Base-by-base conservation (phyloP, 1,139 yeast species). In the Geotrichum europaeum region DNA sequence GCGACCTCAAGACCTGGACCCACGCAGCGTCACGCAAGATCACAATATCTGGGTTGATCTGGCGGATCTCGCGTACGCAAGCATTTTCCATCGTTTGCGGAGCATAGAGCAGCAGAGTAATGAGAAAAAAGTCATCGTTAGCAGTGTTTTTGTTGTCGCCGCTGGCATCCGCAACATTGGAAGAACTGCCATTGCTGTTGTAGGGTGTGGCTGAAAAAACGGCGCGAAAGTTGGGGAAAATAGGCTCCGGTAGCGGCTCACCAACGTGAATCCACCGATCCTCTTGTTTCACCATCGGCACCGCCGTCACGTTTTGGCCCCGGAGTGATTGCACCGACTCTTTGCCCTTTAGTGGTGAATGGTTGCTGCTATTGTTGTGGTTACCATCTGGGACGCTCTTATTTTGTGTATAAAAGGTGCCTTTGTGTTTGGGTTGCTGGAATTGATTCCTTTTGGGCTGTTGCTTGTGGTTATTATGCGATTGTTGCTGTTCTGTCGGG, bases 391-490 rank as follows among this genome's bases (percentile, higher is more conserved):
- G 3, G 28, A 7, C 51, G 9, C 20, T 18, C n/a, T 43, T 34
- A 13, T 55, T 24, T 24, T 53, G 15, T n/a, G 54, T 34, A 28
- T 47, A 28, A 47, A 13, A 25, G 13, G 40, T 54, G 24, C 60
- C 60, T 36, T 58, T 58, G 58, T 54, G 60, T 32, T 58, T 58
- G 25, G 60, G 60, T 18, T 45, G 55, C 28, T 58, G 60, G 13
- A 10, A 30, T 13, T 47, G 50, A 10, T 40, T 22, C 22, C 22
- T 13, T 15, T 36, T 53, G n/a, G 28, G 34, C 36, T 15, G 55
- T 9, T 25, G 49, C 22, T 53, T n/a, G n/a, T 18, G 47, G 12
- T 18, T 20, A 10, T 28, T 28, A 5, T 52, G 55, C 47, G 12
- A 1, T 25, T 53, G 18, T 24, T 13, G 18, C 18, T 36, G 43